A percentile compares a stretch with the other conserved stretches of the same genome.
Evolutionary conservation across 805 yeast genomes (phyloP).

Genomic region (Saturnispora serradocipensis): DNA sequence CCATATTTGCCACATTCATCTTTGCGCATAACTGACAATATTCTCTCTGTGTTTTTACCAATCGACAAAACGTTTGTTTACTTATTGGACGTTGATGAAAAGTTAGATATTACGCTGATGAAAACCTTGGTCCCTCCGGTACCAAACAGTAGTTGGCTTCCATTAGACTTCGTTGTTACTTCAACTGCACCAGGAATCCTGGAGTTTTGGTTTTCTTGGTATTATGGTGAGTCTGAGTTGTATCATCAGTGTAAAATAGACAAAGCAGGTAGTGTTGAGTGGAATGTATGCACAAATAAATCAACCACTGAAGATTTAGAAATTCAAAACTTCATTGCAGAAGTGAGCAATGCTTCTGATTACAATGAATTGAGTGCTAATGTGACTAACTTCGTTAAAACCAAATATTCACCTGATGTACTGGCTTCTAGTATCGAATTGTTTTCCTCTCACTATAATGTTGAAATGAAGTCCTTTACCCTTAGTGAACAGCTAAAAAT

Average conservation of each 20-base stretch:
- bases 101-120: slow-evolving; percentile 7
- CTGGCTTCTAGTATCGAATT: slow-evolving; percentile 36
- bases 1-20: slow-evolving; percentile 16
- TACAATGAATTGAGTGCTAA: slow-evolving; percentile 25
- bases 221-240: slow-evolving; percentile 15
- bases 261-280: slow-evolving; percentile 6
- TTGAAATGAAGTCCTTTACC: slow-evolving; percentile 14
- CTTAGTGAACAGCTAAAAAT: slow-evolving; percentile 26
- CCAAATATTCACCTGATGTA: slow-evolving; percentile 38
- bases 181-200: slow-evolving; percentile 1
- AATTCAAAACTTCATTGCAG: slow-evolving; percentile 10
- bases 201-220: slow-evolving; percentile 21
- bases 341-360: slow-evolving; percentile 7
- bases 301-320: slow-evolving; percentile 5
- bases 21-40: slow-evolving; percentile 10
- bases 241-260: slow-evolving; percentile 17
- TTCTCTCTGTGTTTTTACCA: slow-evolving; percentile 21
- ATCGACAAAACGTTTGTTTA: slow-evolving; percentile 20
- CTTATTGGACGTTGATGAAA: slow-evolving; percentile 12
- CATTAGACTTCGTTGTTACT: slow-evolving; percentile 17
- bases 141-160: slow-evolving; percentile 18
- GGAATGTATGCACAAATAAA: slow-evolving; percentile 13
- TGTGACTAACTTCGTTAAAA: slow-evolving; percentile 38
- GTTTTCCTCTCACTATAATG: slow-evolving; percentile 12
- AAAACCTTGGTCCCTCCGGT: slow-evolving; percentile 13